Evolutionary conservation across 2,329 filamentous ascomycete species (phyloP), one percentile per base, ranked within the genome.

Genomic region (Exophiala spinifera): DNA sequence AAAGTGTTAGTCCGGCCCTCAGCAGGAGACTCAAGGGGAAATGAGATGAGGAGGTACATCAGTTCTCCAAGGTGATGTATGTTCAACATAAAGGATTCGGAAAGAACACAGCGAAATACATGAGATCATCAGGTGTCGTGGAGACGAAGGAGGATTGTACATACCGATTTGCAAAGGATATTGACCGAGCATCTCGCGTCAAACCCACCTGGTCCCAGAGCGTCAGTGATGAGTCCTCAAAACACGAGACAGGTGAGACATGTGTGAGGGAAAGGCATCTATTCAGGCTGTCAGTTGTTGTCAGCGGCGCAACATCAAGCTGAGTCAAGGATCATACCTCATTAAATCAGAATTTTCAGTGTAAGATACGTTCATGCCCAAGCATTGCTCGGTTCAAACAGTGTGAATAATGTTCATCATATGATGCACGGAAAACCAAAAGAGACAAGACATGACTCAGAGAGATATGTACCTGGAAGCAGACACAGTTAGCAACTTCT

Each of bases 401-500:
- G 82, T 84, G 82, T 85, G 82, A 85, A 85, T 85, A 84, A 75
- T 76, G 74, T 79, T 84, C 81, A 85, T 85, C 82, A 84, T 83
- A 64, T 69, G 72, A 75, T 63, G 73, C 72, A 31, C 3, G 11
- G 8, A 31, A 31, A 31, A 31, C 11, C 69, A 70, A 69, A 68
- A 69, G 66, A n/a, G n/a, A n/a, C n/a, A n/a, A n/a, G n/a, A n/a
- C n/a, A n/a, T 63, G 63, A 64, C 63, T 61, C 56, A 53, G 52
- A 67, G 66, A 23, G 36, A 58, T 49, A 44, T 56, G 37, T 72
- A 72, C 71, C 63, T 65, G 62, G 43, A 56, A 37, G 40, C 55
- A 25, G 31, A 39, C 56, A 37, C 34, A 37, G 59, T 63, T 55
- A 66, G 61, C 50, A 53, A 48, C 39, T 43, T 39, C 23, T 13